A percentile compares a stretch with the other conserved stretches of the same genome.
phyloP scores from a whole-genome alignment of 345 rosid species.

The Viola odorata region DNA sequence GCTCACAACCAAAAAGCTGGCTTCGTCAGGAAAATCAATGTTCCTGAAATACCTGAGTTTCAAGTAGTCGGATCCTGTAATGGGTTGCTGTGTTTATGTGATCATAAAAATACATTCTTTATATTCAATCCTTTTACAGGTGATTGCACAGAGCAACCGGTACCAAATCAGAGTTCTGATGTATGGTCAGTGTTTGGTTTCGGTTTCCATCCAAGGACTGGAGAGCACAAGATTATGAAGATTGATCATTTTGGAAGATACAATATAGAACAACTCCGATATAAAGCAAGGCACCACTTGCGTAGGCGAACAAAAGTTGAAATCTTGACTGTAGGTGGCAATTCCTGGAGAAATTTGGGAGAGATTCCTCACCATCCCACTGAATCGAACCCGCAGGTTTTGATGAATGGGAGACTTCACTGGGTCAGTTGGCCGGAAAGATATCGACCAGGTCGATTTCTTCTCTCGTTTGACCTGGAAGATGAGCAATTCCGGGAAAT shows the following conservation, averaged over 20 bases:
- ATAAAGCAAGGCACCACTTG: slow-evolving; percentile 19
- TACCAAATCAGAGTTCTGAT: slow-evolving; percentile 21
- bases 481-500: slow-evolving; percentile 23
- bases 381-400: slow-evolving; percentile 2
- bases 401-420: slow-evolving; percentile 30
- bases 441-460: neutral
- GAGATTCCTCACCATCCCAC: neutral
- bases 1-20: slow-evolving; percentile 9
- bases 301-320: slow-evolving; percentile 45
- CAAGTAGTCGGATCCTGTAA: slow-evolving; percentile 53
- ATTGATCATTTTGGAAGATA: no score
- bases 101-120: slow-evolving; percentile 35
- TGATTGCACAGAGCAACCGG: slow-evolving; percentile 36
- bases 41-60: slow-evolving; percentile 44
- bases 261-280: neutral
- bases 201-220: slow-evolving; percentile 42
- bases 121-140: slow-evolving; percentile 58
- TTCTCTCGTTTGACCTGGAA: slow-evolving; percentile 23
- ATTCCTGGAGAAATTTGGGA: slow-evolving; percentile 26
- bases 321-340: slow-evolving; percentile 39
- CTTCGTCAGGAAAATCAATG: slow-evolving; percentile 35
- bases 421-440: slow-evolving; percentile 13
- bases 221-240: slow-evolving; percentile 52
- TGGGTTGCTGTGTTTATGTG: slow-evolving; percentile 51
- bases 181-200: slow-evolving; percentile 57